phyloP scores from a whole-genome alignment of 306 rosid species.

The Trifolium subterraneum region DNA sequence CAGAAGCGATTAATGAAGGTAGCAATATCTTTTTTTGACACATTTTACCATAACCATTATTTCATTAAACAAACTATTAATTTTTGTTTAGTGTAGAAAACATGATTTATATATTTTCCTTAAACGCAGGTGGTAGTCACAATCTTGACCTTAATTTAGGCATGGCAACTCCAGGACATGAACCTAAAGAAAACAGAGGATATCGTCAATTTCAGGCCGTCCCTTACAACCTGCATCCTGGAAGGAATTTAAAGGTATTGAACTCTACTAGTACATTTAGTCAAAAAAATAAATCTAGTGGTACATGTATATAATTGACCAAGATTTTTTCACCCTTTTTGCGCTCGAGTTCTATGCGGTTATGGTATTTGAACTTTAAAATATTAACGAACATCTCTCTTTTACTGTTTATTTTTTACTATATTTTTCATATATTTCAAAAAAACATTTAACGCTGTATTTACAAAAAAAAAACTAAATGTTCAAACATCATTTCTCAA shows the following conservation, averaged over 20 bases:
- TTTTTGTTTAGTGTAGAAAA: not conserved
- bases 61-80: not conserved
- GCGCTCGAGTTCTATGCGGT: too few species aligned
- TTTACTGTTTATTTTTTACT: too few species aligned
- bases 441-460: too few species aligned
- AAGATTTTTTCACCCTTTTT: too few species aligned
- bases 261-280: too few species aligned
- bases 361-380: too few species aligned
- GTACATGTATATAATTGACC: too few species aligned
- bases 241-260: constrained; percentile 66
- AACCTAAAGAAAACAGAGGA: constrained; percentile 59
- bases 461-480: too few species aligned
- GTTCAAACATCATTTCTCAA: not conserved
- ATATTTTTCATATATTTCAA: too few species aligned
- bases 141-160: constrained; percentile 95
- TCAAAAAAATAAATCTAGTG: too few species aligned
- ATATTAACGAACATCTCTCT: too few species aligned
- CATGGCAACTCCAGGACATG: constrained; percentile 68
- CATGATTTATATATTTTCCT: constrained; percentile 31
- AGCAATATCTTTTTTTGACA: constrained; percentile 21
- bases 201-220: constrained; percentile 60
- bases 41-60: not conserved
- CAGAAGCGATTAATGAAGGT: constrained; percentile 70
- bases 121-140: constrained; percentile 62
- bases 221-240: constrained; percentile 51